Evolutionary conservation across 768 basidiomycete species (phyloP).

Genomic region (Termitomyces sp.): DNA sequence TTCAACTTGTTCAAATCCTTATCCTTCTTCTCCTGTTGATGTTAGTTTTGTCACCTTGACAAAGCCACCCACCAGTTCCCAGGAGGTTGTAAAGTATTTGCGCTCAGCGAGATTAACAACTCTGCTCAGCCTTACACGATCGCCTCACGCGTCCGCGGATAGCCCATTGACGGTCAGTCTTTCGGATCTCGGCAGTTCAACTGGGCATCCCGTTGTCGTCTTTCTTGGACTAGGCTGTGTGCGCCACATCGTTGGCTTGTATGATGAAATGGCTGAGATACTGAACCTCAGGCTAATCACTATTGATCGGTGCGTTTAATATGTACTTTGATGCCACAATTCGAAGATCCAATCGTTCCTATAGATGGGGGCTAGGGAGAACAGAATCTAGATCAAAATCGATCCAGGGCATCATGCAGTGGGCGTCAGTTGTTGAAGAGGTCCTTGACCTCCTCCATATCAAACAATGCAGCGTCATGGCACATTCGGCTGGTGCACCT

Average conservation of each 20-base stretch:
- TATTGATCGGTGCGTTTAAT: constrained; percentile 73
- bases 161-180: constrained; percentile 81
- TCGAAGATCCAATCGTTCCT: constrained; percentile 13
- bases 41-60: constrained; percentile 35
- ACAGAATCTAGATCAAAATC: constrained; percentile 71
- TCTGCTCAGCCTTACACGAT: constrained; percentile 71
- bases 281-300: constrained; percentile 87
- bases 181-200: constrained; percentile 86
- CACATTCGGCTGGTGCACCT: constrained; percentile 93
- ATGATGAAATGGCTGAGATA: constrained; percentile 93
- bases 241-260: constrained; percentile 90
- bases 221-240: constrained; percentile 95
- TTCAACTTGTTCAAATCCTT: constrained; percentile 43
- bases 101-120: constrained; percentile 86
- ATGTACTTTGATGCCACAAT: not conserved
- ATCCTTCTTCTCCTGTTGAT: constrained; percentile 47
- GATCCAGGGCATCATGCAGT: constrained; percentile 80
- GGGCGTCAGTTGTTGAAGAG: constrained; percentile 89
- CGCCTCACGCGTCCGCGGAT: constrained; percentile 74
- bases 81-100: constrained; percentile 81
- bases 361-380: constrained; percentile 89
- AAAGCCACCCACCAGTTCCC: constrained; percentile 50
- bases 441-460: constrained; percentile 81
- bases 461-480: constrained; percentile 82
- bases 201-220: constrained; percentile 85